phyloP scores from a whole-genome alignment of 208 protist species.

The Leptomonas seymouri region DNA sequence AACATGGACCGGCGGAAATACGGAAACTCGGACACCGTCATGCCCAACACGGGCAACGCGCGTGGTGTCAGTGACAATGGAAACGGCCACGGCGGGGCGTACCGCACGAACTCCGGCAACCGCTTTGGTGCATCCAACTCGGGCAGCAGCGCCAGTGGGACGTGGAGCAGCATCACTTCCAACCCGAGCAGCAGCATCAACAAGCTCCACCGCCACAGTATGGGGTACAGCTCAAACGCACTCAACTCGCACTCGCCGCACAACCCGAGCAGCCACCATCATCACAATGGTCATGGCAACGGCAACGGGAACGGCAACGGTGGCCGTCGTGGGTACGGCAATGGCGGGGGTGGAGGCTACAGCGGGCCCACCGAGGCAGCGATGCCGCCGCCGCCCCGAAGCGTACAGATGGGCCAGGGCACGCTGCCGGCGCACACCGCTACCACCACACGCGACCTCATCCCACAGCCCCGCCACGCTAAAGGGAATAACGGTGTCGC shows the following conservation, averaged over 20 bases:
- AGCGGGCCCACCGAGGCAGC: constrained; percentile 17
- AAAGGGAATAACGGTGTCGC: constrained; percentile 6
- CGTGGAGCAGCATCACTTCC: constrained; percentile 15
- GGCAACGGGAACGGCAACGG: constrained; percentile 10
- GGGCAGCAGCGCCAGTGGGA: constrained; percentile 7
- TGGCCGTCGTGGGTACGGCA: constrained; percentile 13
- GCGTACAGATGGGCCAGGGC: constrained; percentile 35
- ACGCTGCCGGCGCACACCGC: constrained; percentile 17
- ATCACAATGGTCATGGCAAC: background rate
- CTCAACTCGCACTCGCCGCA: constrained; percentile 10
- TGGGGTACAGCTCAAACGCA: background rate
- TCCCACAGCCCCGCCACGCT: constrained; percentile 33
- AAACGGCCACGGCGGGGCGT: background rate
- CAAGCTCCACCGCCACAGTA: constrained; percentile 26
- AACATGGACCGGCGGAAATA: constrained; percentile 26
- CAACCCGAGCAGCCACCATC: constrained; percentile 14
- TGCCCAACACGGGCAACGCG: background rate
- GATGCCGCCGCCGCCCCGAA: constrained; percentile 34
- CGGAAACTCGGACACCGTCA: background rate
- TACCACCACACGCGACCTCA: constrained; percentile 12
- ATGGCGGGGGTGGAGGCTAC: constrained; percentile 6
- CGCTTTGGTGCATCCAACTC: constrained; percentile 18
- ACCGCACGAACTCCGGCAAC: constrained; percentile 13
- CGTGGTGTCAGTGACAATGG: constrained; percentile 2
- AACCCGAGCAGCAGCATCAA: constrained; percentile 13